phyloP scores from a whole-genome alignment of 345 rosid genomes.

The Linum lewisii region DNA sequence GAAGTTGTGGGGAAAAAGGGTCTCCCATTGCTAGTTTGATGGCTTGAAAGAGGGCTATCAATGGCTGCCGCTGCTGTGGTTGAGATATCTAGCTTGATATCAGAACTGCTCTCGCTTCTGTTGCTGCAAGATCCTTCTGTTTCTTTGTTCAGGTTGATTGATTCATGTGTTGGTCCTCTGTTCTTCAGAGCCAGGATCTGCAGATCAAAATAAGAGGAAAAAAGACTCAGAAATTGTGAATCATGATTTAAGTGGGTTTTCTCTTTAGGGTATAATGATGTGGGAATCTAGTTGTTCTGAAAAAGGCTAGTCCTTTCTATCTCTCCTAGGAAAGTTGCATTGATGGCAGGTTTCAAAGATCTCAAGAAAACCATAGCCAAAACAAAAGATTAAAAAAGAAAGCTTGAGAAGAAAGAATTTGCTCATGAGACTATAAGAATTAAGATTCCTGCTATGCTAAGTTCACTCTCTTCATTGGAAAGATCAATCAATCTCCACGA shows the following conservation, averaged over 20 bases:
- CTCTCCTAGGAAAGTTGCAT: conserved; percentile 7
- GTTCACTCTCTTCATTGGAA: no score
- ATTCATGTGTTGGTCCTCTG: conserved; percentile 64
- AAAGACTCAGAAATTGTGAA: background rate
- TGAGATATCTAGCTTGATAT: conserved; percentile 69
- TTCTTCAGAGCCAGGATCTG: conserved; percentile 83
- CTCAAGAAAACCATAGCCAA: no score
- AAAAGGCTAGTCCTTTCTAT: background rate
- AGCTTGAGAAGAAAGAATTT: no score
- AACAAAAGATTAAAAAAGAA: no score
- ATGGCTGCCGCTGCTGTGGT: conserved; percentile 45
- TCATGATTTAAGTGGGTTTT: no score
- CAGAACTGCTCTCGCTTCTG: conserved; percentile 91
- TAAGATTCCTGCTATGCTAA: no score
- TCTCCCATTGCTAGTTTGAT: conserved; percentile 21
- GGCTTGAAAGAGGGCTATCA: conserved; percentile 59
- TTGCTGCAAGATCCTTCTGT: conserved; percentile 90
- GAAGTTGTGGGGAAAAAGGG: conserved; percentile 47
- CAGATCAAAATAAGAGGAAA: conserved; percentile 4
- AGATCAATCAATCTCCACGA: background rate
- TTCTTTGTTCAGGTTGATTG: conserved; percentile 89
- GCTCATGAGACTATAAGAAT: no score
- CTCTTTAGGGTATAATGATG: background rate
- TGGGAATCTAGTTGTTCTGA: background rate
- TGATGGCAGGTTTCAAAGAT: conserved; percentile 1